phyloP scores from a whole-genome alignment of 441 rosid genomes.

The Populus hybrid region DNA sequence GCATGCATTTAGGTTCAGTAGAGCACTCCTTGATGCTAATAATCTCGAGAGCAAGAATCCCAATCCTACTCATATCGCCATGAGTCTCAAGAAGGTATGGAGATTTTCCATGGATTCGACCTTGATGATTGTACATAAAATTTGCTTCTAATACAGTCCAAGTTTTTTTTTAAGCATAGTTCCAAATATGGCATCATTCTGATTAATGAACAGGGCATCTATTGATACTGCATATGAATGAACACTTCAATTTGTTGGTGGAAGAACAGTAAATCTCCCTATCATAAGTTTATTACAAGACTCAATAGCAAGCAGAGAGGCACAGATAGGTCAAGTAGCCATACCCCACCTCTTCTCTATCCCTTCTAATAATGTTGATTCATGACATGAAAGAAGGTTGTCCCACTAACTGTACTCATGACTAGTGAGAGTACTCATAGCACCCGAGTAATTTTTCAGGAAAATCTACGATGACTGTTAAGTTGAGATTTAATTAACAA shows the following conservation, averaged over 20 bases:
- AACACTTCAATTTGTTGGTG: too few species aligned
- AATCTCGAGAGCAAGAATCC: constrained; percentile 23
- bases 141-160: background rate
- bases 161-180: background rate
- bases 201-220: too few species aligned
- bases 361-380: background rate
- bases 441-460: background rate
- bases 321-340: background rate
- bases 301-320: background rate
- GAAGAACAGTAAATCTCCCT: too few species aligned
- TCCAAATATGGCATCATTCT: too few species aligned
- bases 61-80: constrained; percentile 42
- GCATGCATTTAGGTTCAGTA: constrained; percentile 43
- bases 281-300: too few species aligned
- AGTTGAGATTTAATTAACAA: background rate
- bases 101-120: too few species aligned
- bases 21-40: constrained; percentile 32
- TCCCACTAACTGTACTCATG: too few species aligned
- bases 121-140: too few species aligned
- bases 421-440: too few species aligned
- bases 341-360: background rate
- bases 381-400: background rate
- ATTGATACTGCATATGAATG: too few species aligned
- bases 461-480: background rate
- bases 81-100: constrained; percentile 47